phyloP scores from a whole-genome alignment of 1,284 basidiomycete genomes.

The Pseudozyma sp. region DNA sequence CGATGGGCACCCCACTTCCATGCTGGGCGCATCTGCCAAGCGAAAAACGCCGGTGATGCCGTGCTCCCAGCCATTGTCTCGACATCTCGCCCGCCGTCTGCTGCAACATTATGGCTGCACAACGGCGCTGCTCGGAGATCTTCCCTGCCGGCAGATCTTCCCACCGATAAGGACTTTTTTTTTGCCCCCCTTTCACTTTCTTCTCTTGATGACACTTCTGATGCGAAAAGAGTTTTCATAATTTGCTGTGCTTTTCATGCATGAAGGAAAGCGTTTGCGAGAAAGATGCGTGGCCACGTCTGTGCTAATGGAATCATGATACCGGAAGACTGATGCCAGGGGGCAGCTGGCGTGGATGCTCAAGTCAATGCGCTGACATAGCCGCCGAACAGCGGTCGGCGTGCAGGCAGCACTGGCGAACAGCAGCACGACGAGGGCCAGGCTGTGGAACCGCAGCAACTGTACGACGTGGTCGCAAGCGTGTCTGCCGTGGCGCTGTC shows the following conservation, averaged over 20 bases:
- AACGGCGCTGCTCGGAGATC: not conserved
- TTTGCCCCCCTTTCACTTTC: not conserved
- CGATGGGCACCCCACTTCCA: no score
- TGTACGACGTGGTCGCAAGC: not conserved
- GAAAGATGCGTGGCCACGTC: not conserved
- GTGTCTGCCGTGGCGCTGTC: not conserved
- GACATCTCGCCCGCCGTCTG: no score
- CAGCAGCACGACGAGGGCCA: constrained; percentile 27
- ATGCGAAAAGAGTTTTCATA: constrained; percentile 1
- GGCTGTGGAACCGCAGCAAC: constrained; percentile 14
- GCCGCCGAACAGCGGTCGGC: constrained; percentile 29
- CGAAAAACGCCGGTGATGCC: no score
- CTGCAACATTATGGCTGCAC: not conserved
- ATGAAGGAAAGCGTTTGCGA: constrained; percentile 1
- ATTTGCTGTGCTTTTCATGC: constrained; percentile 13
- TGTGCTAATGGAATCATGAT: constrained; percentile 1
- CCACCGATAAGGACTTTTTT: not conserved
- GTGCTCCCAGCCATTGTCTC: no score
- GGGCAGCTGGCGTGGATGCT: not conserved
- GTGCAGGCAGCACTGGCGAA: constrained; percentile 22
- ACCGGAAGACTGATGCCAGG: not conserved
- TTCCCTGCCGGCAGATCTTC: constrained; percentile 6
- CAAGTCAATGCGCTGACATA: constrained; percentile 26
- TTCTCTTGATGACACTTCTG: not conserved
- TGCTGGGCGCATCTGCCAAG: no score